Conservation (phyloP, 345 rosid species). For the Eucalyptus regnans region DNA sequence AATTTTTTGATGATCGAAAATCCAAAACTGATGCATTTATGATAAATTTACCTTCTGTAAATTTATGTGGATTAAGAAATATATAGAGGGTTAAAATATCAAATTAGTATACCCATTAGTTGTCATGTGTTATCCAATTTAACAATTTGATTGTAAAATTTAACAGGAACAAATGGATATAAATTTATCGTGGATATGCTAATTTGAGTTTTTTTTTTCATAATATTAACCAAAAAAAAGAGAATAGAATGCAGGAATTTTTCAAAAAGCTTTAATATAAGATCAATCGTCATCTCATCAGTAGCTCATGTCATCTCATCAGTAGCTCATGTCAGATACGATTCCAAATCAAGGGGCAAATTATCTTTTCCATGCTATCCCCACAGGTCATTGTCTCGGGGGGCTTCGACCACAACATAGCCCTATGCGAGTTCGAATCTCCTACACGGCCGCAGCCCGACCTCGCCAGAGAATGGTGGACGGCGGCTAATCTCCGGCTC, state of each 20-base stretch:
- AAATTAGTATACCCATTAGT: no score
- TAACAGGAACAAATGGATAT: accelerated
- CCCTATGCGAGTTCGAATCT: neutral
- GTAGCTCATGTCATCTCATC: neutral
- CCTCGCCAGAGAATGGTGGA: neutral
- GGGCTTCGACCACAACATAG: neutral
- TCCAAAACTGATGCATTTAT: accelerated
- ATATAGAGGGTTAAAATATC: accelerated
- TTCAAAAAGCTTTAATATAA: accelerated
- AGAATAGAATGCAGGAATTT: neutral
- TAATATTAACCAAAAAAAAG: neutral
- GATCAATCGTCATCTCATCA: neutral
- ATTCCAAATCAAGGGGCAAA: neutral
- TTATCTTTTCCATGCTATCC: neutral
- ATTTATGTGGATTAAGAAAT: accelerated
- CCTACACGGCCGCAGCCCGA: accelerated
- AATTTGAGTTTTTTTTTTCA: no score
- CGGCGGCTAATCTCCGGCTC: neutral
- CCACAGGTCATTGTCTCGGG: neutral
- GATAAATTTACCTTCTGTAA: accelerated
- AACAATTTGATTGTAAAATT: accelerated
- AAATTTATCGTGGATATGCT: accelerated
- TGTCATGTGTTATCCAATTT: accelerated
- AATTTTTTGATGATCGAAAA: no score
- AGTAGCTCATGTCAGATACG: accelerated